Evolutionary conservation across 1,139 yeast genomes (phyloP).

Genomic region (Sugiyamaella paludigena): DNA sequence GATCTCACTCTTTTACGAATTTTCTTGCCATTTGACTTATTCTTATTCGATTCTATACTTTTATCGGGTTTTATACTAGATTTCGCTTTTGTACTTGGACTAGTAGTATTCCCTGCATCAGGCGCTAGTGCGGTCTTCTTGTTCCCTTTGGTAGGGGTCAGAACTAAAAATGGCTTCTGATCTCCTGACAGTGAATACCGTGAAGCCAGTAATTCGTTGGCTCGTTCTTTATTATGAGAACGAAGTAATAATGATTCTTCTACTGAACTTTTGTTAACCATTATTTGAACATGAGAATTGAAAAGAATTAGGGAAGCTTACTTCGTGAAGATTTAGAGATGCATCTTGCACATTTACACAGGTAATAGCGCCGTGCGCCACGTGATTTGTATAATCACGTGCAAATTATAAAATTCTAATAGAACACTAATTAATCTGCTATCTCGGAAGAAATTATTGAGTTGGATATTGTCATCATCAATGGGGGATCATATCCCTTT

Average conservation of each 20-base stretch:
- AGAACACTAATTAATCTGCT: not conserved
- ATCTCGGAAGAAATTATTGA: no score
- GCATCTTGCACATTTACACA: no score
- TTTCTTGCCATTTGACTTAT: not conserved
- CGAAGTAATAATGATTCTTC: slow-evolving; percentile 55
- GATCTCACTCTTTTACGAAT: not conserved
- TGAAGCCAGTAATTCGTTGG: slow-evolving; percentile 50
- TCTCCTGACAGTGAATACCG: slow-evolving; percentile 57
- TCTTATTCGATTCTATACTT: not conserved
- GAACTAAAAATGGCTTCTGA: slow-evolving; percentile 57
- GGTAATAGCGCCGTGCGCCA: no score
- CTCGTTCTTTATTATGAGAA: slow-evolving; percentile 43
- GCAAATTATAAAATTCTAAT: not conserved
- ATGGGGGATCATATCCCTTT: no score
- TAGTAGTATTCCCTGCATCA: slow-evolving; percentile 16
- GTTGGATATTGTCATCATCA: no score
- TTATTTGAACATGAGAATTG: not conserved
- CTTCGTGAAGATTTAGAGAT: not conserved
- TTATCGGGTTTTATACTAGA: slow-evolving; percentile 1
- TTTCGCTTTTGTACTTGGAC: slow-evolving; percentile 21
- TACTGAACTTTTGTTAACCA: slow-evolving; percentile 27
- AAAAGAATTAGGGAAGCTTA: not conserved
- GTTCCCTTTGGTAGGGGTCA: slow-evolving; percentile 45
- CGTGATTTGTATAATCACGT: no score
- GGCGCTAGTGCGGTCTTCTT: slow-evolving; percentile 6